A percentile compares a stretch with the other conserved stretches of the same genome.
phyloP scores from a whole-genome alignment of 2,329 filamentous ascomycete species.

The Ophiocordyceps camponoti-leonardi region DNA sequence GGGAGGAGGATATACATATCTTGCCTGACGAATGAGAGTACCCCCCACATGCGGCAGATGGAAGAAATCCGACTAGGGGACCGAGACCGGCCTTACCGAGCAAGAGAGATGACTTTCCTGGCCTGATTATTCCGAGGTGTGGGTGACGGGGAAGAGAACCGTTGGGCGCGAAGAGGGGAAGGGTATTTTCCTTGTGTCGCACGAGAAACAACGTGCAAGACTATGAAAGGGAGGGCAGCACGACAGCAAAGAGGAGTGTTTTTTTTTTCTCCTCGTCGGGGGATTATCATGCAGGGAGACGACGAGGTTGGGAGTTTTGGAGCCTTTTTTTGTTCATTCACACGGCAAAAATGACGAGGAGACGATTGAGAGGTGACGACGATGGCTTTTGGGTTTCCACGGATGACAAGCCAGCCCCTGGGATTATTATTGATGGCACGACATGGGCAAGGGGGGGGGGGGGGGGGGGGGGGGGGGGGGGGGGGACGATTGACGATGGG shows the following conservation, averaged over 20 bases:
- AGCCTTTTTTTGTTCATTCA: too few species aligned
- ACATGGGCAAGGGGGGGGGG: background rate
- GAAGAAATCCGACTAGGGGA: background rate
- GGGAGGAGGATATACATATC: slow-evolving; percentile 48
- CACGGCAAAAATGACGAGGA: too few species aligned
- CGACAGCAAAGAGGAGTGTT: background rate
- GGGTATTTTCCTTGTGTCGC: background rate
- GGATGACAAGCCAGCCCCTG: background rate
- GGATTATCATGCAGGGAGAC: background rate
- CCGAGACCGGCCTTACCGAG: background rate
- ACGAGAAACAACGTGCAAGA: background rate
- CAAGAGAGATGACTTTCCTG: background rate
- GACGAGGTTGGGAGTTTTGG: background rate
- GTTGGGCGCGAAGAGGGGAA: background rate
- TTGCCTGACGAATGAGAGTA: slow-evolving; percentile 25
- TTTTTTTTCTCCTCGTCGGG: background rate
- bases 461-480: background rate
- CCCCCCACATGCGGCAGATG: background rate
- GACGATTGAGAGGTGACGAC: too few species aligned
- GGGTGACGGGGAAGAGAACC: background rate
- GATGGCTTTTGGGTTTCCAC: background rate
- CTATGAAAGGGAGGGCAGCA: background rate
- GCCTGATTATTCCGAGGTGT: background rate
- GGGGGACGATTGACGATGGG: too few species aligned
- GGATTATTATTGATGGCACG: background rate